Evolutionary conservation across 441 rosid species (phyloP).

Genomic region (Arabidopsis hybrid): DNA sequence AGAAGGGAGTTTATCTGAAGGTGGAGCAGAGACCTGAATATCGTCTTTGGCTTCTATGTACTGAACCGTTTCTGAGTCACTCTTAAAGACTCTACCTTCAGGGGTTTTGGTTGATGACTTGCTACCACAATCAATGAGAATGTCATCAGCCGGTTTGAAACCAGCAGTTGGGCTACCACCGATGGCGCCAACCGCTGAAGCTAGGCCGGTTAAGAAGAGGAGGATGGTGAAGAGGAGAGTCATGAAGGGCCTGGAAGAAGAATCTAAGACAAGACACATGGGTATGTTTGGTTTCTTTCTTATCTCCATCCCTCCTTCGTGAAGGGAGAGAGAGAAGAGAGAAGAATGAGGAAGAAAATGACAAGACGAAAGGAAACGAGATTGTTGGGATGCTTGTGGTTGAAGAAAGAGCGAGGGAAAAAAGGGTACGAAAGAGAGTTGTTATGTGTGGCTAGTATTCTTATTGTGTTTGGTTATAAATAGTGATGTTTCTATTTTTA

Average conservation of each 20-base stretch:
- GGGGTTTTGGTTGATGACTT: slow-evolving; percentile 51
- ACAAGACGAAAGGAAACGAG: slow-evolving; percentile 31
- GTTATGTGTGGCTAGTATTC: slow-evolving; percentile 37
- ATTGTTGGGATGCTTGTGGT: slow-evolving; percentile 43
- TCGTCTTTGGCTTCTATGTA: slow-evolving; percentile 61
- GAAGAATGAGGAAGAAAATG: slow-evolving; percentile 31
- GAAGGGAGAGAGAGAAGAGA: slow-evolving; percentile 36
- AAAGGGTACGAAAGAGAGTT: slow-evolving; percentile 37
- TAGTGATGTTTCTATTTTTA: slow-evolving; percentile 29
- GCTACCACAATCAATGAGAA: slow-evolving; percentile 77
- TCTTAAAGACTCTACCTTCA: slow-evolving; percentile 69
- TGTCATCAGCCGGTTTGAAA: slow-evolving; percentile 60
- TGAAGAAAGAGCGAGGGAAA: slow-evolving; percentile 32
- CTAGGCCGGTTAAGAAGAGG: slow-evolving; percentile 33
- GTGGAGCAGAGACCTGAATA: slow-evolving; percentile 53
- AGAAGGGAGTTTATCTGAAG: slow-evolving; percentile 64
- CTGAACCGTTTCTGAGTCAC: slow-evolving; percentile 58
- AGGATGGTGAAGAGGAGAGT: slow-evolving; percentile 42
- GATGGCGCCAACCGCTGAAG: slow-evolving; percentile 6
- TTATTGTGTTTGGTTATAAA: slow-evolving; percentile 23
- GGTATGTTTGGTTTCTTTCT: slow-evolving; percentile 46
- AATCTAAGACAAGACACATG: slow-evolving; percentile 10
- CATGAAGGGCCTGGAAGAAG: slow-evolving; percentile 50
- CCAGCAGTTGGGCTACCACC: slow-evolving; percentile 3
- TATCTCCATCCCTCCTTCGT: slow-evolving; percentile 75